Conservation (phyloP, 1,284 basidiomycete species). For the Rhodotorula sp. region DNA sequence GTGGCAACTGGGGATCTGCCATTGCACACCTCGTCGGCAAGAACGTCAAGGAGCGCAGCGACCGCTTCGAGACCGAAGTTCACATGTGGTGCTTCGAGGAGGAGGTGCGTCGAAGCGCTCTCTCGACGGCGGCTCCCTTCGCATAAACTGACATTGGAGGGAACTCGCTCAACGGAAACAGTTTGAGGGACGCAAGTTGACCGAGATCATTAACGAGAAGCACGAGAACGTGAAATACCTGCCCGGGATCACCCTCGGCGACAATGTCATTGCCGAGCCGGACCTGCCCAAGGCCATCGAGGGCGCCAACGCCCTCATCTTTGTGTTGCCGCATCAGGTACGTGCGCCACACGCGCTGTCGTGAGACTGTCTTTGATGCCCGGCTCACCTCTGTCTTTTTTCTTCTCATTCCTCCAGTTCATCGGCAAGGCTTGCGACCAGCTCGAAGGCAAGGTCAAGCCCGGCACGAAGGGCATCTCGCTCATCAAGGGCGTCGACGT, state of each 20-base stretch:
- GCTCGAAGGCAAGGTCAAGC: conserved; percentile 50
- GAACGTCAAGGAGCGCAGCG: conserved; percentile 53
- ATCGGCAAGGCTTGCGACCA: conserved; percentile 50
- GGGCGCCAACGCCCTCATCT: conserved; percentile 57
- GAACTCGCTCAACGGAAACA: conserved; percentile 29
- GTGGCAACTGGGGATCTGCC: conserved; percentile 56
- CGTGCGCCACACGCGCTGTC: conserved; percentile 35
- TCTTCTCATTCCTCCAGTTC: conserved; percentile 44
- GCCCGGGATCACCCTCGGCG: conserved; percentile 56
- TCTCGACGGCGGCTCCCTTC: neutral
- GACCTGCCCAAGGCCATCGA: conserved; percentile 55
- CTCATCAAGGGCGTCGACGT: conserved; percentile 59
- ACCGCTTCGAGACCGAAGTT: conserved; percentile 54
- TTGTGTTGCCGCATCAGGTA: conserved; percentile 59
- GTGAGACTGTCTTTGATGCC: neutral
- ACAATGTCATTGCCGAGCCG: conserved; percentile 57
- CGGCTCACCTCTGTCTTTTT: neutral
- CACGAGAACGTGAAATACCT: conserved; percentile 60
- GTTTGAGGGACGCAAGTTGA: conserved; percentile 57
- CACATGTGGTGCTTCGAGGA: conserved; percentile 58
- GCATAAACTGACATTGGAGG: too few relatives aligned
- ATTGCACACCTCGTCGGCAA: conserved; percentile 58
- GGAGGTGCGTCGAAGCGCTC: conserved; percentile 46
- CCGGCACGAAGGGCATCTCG: conserved; percentile 52
- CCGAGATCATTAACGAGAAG: conserved; percentile 53